phyloP scores from a whole-genome alignment of 2,329 filamentous ascomycete species.

The Talaromyces sp. region DNA sequence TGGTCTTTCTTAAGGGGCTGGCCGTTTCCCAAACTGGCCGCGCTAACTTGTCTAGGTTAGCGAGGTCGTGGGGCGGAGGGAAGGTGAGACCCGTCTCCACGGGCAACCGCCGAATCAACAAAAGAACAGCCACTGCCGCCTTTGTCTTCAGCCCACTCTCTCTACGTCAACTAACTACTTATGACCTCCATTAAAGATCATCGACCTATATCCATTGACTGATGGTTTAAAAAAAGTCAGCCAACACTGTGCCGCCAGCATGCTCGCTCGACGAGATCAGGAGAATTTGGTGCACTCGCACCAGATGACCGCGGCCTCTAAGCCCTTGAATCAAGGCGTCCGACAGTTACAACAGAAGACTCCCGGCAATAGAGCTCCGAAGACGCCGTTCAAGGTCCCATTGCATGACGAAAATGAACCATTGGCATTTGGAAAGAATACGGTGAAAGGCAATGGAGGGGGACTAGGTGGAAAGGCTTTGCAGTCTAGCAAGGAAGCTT shows the following conservation, averaged over 20 bases:
- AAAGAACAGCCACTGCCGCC: conserved; percentile 21
- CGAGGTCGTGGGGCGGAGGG: not conserved
- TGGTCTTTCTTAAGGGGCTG: conserved; percentile 7
- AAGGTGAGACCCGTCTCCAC: conserved; percentile 31
- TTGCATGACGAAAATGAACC: conserved; percentile 84
- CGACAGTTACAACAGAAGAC: conserved; percentile 70
- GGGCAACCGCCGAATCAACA: conserved; percentile 37
- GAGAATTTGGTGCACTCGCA: conserved; percentile 79
- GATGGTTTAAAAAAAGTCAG: not conserved
- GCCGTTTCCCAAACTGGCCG: not conserved
- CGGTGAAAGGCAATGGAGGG: conserved; percentile 54
- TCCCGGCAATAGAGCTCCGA: conserved; percentile 69
- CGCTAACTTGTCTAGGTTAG: not conserved
- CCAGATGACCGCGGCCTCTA: conserved; percentile 66
- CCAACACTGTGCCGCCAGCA: conserved; percentile 40
- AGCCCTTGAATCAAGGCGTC: conserved; percentile 65
- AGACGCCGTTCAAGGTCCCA: conserved; percentile 75
- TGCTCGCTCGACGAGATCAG: conserved; percentile 79
- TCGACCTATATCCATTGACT: not conserved
- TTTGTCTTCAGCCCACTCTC: conserved; percentile 19
- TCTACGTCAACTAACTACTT: not conserved
- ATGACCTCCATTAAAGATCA: not conserved
- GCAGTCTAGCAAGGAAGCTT: conserved; percentile 59
- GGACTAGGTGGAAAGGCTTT: conserved; percentile 52
- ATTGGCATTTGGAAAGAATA: conserved; percentile 56